Conservation (phyloP, 495 filamentous ascomycete genomes). For the Melanomma pulvis-pyrius region DNA sequence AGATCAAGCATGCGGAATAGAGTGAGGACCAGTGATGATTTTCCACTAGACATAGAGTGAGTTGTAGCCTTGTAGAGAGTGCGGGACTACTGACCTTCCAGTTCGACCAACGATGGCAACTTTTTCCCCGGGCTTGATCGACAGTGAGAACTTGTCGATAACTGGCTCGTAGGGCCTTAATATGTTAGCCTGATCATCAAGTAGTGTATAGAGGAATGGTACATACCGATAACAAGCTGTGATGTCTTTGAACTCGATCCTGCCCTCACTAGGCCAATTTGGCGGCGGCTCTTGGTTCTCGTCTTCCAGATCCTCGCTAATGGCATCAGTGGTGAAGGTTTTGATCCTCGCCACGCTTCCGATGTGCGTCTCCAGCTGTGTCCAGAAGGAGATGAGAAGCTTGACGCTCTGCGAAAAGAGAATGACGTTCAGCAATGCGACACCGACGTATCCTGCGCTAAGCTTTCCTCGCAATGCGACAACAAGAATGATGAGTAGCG, state of each 20-base stretch:
- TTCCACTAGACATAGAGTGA: constrained; percentile 45
- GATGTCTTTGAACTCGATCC: constrained; percentile 50
- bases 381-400: constrained; percentile 59
- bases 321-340: constrained; percentile 54
- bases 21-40: constrained; percentile 54
- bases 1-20: constrained; percentile 60
- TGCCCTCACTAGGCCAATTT: constrained; percentile 56
- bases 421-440: constrained; percentile 63
- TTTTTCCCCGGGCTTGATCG: constrained; percentile 59
- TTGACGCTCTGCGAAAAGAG: constrained; percentile 57
- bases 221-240: constrained; percentile 45
- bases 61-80: neutral
- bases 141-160: constrained; percentile 55
- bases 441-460: constrained; percentile 57
- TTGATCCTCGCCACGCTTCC: constrained; percentile 63
- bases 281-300: constrained; percentile 49
- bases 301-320: constrained; percentile 51
- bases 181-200: neutral
- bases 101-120: constrained; percentile 52
- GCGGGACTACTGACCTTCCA: constrained; percentile 28
- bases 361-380: constrained; percentile 60
- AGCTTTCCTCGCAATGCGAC: constrained; percentile 41
- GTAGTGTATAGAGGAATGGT: no score
- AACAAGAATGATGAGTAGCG: constrained; percentile 33
- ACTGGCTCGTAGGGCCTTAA: constrained; percentile 39